phyloP scores from a whole-genome alignment of 495 filamentous ascomycete species.

The Daldinia decipiens region DNA sequence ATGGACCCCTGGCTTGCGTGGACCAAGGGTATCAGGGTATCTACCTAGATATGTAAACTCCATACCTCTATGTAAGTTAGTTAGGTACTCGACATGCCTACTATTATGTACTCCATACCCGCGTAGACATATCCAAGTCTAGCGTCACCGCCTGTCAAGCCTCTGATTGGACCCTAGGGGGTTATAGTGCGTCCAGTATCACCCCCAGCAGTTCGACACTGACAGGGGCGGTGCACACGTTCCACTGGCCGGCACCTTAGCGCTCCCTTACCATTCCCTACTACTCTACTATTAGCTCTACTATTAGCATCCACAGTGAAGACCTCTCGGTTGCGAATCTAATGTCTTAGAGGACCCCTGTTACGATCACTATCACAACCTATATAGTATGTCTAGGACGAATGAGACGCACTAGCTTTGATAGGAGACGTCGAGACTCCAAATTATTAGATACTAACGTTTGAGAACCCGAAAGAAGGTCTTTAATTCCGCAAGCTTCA shows the following conservation, averaged over 20 bases:
- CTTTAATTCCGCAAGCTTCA: slow-evolving; percentile 4
- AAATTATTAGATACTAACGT: slow-evolving; percentile 11
- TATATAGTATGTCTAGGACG: slow-evolving; percentile 20
- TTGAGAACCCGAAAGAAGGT: slow-evolving; percentile 3
- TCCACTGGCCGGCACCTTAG: slow-evolving; percentile 40
- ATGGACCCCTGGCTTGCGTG: slow-evolving; percentile 36
- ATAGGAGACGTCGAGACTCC: slow-evolving; percentile 7
- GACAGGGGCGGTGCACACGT: slow-evolving; percentile 42
- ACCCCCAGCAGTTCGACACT: slow-evolving; percentile 33
- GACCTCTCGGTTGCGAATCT: slow-evolving; percentile 34
- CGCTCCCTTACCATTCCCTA: slow-evolving; percentile 31
- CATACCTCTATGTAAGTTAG: too few relatives aligned
- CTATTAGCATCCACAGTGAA: slow-evolving; percentile 20
- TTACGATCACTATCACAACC: slow-evolving; percentile 36
- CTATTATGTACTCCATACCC: slow-evolving; percentile 36
- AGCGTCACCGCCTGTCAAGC: slow-evolving; percentile 35
- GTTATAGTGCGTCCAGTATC: slow-evolving; percentile 27
- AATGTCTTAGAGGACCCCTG: slow-evolving; percentile 30
- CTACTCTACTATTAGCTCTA: slow-evolving; percentile 26
- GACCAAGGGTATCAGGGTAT: slow-evolving; percentile 23
- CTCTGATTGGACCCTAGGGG: slow-evolving; percentile 31
- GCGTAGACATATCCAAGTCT: slow-evolving; percentile 38
- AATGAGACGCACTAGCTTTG: slow-evolving; percentile 26
- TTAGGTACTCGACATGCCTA: slow-evolving; percentile 19
- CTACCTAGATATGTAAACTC: too few relatives aligned